These are phyloP conservation scores for Psidium friedrichsthalianum DNA, from an alignment of 345 rosid species.

Conservation along the genomic window DNA sequence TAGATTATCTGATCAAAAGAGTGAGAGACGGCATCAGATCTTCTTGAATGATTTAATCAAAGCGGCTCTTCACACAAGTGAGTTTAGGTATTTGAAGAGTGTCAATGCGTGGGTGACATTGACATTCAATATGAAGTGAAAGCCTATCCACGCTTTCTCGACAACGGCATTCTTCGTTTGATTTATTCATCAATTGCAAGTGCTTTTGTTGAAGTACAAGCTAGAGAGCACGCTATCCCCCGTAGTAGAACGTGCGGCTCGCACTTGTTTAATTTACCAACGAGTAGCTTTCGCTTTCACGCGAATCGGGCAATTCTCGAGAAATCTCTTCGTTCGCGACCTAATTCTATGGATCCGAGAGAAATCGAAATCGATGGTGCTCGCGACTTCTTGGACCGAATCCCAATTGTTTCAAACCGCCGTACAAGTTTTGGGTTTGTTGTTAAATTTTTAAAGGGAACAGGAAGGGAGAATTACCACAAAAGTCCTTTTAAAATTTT, in stretches of 20 bases:
- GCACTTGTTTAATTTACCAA: not conserved
- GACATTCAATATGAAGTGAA: accelerated
- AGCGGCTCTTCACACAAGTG: not conserved
- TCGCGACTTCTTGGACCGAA: no score
- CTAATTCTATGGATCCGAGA: no score
- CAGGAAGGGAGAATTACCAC: no score
- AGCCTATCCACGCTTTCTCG: not conserved
- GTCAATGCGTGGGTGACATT: not conserved
- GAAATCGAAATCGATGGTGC: no score
- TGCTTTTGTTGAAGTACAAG: not conserved
- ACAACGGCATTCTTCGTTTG: not conserved
- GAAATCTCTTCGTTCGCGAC: no score
- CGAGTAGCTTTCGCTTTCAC: not conserved
- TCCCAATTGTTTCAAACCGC: no score
- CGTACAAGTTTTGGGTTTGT: no score
- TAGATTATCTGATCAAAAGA: not conserved
- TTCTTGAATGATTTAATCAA: not conserved
- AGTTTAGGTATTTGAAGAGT: not conserved
- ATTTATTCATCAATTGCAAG: not conserved
- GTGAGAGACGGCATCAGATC: not conserved
- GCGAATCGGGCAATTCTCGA: not conserved
- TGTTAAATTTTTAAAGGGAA: no score
- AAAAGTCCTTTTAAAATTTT: no score
- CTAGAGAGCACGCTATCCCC: no score
- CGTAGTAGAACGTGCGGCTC: not conserved